phyloP scores from a whole-genome alignment of 345 rosid species.

The Combretum micranthum region DNA sequence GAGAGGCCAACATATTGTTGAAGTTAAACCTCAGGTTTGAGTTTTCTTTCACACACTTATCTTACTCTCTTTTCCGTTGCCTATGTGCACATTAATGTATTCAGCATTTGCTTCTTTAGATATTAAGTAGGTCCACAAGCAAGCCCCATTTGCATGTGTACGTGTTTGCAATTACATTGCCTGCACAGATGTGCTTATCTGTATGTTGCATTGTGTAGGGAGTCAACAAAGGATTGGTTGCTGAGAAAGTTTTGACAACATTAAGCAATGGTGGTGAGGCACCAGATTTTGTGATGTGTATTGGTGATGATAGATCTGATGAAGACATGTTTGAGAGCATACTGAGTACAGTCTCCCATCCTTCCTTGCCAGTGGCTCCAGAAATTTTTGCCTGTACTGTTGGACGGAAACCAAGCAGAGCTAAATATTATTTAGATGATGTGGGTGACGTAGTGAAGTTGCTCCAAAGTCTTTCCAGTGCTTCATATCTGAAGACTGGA shows the following conservation, averaged over 20 bases:
- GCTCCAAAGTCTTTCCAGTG: constrained; percentile 58
- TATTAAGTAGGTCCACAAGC: neutral
- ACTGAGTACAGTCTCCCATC: constrained; percentile 36
- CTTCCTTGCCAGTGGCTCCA: constrained; percentile 46
- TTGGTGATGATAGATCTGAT: constrained; percentile 89
- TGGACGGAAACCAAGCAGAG: constrained; percentile 87
- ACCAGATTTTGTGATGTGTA: constrained; percentile 80
- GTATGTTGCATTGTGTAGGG: constrained; percentile 42
- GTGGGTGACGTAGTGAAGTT: constrained; percentile 52
- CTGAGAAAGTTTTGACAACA: constrained; percentile 49
- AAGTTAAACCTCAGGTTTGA: constrained; percentile 85
- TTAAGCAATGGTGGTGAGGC: constrained; percentile 45
- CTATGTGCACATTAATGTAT: neutral
- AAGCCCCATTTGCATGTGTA: neutral
- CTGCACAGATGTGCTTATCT: neutral
- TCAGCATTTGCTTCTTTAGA: too few relatives aligned
- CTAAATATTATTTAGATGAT: constrained; percentile 74
- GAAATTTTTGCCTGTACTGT: constrained; percentile 88
- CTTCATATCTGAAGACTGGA: constrained; percentile 46
- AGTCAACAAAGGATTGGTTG: constrained; percentile 74
- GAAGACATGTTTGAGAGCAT: constrained; percentile 93
- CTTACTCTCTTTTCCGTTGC: neutral
- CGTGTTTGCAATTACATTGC: neutral
- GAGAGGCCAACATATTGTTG: constrained; percentile 85
- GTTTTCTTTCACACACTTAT: neutral